A percentile compares a stretch with the other conserved stretches of the same genome.
Conservation (phyloP, 192 early-diverging fungal genomes). For the Helicostylum pulchrum region DNA sequence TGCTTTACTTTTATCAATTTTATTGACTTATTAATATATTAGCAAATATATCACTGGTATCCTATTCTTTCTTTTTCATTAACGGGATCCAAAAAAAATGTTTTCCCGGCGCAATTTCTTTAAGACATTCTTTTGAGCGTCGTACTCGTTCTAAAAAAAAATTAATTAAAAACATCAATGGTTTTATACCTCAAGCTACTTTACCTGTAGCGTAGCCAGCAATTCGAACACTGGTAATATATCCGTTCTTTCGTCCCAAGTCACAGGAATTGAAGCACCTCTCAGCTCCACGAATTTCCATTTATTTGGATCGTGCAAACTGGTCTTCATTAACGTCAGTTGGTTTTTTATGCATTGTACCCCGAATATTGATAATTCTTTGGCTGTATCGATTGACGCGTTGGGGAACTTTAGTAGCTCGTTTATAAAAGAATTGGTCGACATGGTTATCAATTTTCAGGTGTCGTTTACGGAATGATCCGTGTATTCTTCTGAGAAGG, state of each 20-base stretch:
- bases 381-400: constrained; percentile 10
- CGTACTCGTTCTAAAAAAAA: constrained; percentile 6
- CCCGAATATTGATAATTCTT: background rate
- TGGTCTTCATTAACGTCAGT: background rate
- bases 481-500: constrained; percentile 9
- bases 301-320: background rate
- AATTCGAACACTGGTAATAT: constrained; percentile 6
- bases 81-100: constrained; percentile 10
- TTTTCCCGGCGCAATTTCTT: constrained; percentile 15
- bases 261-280: constrained; percentile 4
- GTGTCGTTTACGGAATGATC: constrained; percentile 1
- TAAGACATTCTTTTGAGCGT: background rate
- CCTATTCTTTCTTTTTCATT: constrained; percentile 11
- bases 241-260: background rate
- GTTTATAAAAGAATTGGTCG: constrained; percentile 4
- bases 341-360: constrained; percentile 2
- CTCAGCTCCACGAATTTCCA: constrained; percentile 7
- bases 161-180: constrained; percentile 14
- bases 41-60: too few species aligned
- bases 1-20: too few species aligned
- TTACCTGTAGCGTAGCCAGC: constrained; percentile 11
- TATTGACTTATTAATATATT: too few species aligned
- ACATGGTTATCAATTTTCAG: constrained; percentile 2
- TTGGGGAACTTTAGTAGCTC: constrained; percentile 5
- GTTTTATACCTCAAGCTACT: constrained; percentile 7